Evolutionary conservation across 129 eudicot species (phyloP), one percentile per base, ranked within the genome.

Genomic region (Apium graveolens): DNA sequence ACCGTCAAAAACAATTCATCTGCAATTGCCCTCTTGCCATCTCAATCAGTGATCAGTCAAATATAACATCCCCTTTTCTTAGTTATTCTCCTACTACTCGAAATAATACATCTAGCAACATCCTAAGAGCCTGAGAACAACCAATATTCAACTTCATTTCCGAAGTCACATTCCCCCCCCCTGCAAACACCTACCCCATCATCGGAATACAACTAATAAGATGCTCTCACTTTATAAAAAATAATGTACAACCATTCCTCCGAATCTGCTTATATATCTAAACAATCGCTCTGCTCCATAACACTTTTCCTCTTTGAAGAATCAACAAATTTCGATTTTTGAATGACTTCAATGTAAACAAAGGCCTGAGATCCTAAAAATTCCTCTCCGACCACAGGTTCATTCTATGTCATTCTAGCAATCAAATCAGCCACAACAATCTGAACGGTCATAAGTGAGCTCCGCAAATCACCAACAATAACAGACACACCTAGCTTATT

Each of bases 81-180:
- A 0, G 86, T 85, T 17, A 87, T 70, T 24, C 84, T 83, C 55
- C 76, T 73, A 75, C 87, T 62, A 29, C 84, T 89, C 16, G 76
- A 75, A 26, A 82, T 75, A 69, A 82, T 86, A 18, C 82, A 80
- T 53, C 86, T 82, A 7, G 85, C 87, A 76, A 89, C 88, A 82
- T 84, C 88, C 90, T 82, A 70, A 82, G 74, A 2, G 93, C 87
- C 62, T 70, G 57, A 6, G 92, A 86, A n/a, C n/a, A n/a, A n/a
- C 76, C 97, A 87, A 48, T 82, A 73, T 87, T 89, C 51, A 91
- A 76, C 79, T 89, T 91, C 78, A 79, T 49, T 24, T 85, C 89
- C 14, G 81, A 78, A 12, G 83, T 73, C 78, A 84, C 93, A 41
- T 81, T 87, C 68, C 79, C 68, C 70, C 63, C 87, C 72, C 51